These are phyloP conservation scores for Harringtonia lauricola DNA, from an alignment of 2,329 filamentous ascomycete genomes.

Conservation along the genomic window DNA sequence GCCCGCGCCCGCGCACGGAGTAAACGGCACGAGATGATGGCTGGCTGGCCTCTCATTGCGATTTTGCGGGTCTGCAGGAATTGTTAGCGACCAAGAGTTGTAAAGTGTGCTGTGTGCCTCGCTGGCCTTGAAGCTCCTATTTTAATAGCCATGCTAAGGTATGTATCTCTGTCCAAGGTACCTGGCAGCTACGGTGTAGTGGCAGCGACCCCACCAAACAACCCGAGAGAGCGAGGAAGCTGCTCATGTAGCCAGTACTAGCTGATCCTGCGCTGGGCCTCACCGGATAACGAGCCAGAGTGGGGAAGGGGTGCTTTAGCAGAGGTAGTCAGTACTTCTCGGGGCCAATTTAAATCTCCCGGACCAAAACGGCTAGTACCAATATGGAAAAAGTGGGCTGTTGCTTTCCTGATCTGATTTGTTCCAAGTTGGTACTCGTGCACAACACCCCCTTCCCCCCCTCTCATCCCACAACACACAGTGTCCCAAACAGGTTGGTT, in stretches of 20 bases:
- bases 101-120: too few species aligned
- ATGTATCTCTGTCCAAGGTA: too few species aligned
- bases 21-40: not conserved
- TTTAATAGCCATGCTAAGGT: too few species aligned
- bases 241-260: not conserved
- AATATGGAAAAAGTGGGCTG: constrained; percentile 6
- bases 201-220: constrained; percentile 5
- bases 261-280: not conserved
- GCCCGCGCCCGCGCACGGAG: not conserved
- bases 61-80: too few species aligned
- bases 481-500: constrained; percentile 3
- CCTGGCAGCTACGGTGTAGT: not conserved
- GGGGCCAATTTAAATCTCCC: constrained; percentile 12
- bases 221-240: not conserved
- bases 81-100: too few species aligned
- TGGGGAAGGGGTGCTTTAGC: not conserved
- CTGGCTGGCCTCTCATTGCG: too few species aligned
- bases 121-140: too few species aligned
- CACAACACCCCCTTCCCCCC: not conserved
- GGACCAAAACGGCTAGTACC: constrained; percentile 11
- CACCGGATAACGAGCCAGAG: not conserved
- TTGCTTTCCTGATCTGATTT: constrained; percentile 6
- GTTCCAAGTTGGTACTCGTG: not conserved
- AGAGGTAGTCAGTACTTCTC: constrained; percentile 9
- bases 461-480: not conserved